Base-by-base conservation (phyloP, 257 asterid species). In the Solanum appendiculatum region DNA sequence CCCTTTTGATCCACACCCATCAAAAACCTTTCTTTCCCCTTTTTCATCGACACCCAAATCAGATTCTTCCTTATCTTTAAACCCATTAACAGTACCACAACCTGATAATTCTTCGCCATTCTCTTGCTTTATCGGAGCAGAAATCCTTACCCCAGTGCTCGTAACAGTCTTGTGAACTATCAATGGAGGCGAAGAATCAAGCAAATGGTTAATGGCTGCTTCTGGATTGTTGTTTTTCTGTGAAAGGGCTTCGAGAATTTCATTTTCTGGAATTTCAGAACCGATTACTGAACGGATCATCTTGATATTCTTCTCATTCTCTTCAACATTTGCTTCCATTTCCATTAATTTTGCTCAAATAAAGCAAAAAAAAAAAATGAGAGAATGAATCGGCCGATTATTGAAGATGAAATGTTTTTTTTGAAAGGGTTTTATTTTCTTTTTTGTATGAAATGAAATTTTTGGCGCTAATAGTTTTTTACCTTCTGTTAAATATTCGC, bases 131-230 rank as follows among this genome's bases (percentile, higher is more conserved):
- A 86, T 20, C 86, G 83, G 93, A 48, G 88, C 60, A 10, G 94
- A 91, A 85, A 95, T 88, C 84, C 97, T 90, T 1, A 91, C 54
- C 11, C 98, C 98, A 0, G 92, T 92, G 80, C 95, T 87, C 18
- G 95, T 95, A 54, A 87, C 86, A 23, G 94, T 94, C 88, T 89
- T 93, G 8, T 86, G 87, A 86, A 92, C 91, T 1, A 88, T 29
- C 0, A 64, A 83, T 20, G 88, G 90, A 14, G 39, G 21, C 21
- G 90, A 81, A 13, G 87, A 88, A 68, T 86, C 92, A 7, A 91
- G 80, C 16, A 91, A 83, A 81, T 70, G 73, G 51, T 48, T 81
- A 39, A 83, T 64, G 23, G 95, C 92, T 29, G 73, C 87, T 2
- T 74, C 89, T 0, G 68, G 72, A 58, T 69, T 9, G 87, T 90